Percentiles rank a stretch among this genome's conserved stretches.
phyloP scores from a whole-genome alignment of 495 filamentous ascomycete genomes.

The Penicillium coprophilum region DNA sequence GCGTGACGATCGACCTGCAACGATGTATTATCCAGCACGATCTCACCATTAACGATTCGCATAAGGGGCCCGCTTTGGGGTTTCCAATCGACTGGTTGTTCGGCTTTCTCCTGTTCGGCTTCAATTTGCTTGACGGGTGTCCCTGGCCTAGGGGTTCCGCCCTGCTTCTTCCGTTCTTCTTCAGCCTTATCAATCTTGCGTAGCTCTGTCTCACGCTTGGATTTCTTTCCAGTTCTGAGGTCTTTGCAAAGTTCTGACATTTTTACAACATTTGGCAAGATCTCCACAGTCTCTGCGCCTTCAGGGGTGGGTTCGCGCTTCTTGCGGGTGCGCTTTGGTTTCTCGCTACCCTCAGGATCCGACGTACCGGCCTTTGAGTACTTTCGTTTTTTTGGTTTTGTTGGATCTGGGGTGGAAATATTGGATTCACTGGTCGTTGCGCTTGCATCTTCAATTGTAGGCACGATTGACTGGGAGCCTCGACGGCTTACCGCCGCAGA shows the following conservation, averaged over 20 bases:
- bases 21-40: constrained; percentile 75
- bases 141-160: constrained; percentile 32
- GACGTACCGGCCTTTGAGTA: constrained; percentile 24
- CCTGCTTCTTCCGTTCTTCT: constrained; percentile 46
- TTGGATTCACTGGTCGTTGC: constrained; percentile 14
- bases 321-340: constrained; percentile 31
- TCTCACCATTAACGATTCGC: constrained; percentile 78
- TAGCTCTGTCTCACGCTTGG: constrained; percentile 63
- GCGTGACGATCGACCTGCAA: constrained; percentile 79
- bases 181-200: constrained; percentile 54
- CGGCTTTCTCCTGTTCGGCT: constrained; percentile 17
- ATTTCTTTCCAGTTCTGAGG: constrained; percentile 74
- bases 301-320: constrained; percentile 68
- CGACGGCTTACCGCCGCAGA: constrained; percentile 12
- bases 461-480: constrained; percentile 12
- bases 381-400: constrained; percentile 29
- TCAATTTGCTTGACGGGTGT: constrained; percentile 35
- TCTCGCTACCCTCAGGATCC: constrained; percentile 28
- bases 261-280: constrained; percentile 66
- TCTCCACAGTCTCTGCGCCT: constrained; percentile 68
- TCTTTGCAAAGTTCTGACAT: constrained; percentile 85
- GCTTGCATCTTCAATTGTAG: constrained; percentile 15
- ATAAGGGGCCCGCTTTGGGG: constrained; percentile 53
- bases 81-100: constrained; percentile 25
- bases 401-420: constrained; percentile 22